Conservation (phyloP, 345 rosid genomes). For the Salix caprea region DNA sequence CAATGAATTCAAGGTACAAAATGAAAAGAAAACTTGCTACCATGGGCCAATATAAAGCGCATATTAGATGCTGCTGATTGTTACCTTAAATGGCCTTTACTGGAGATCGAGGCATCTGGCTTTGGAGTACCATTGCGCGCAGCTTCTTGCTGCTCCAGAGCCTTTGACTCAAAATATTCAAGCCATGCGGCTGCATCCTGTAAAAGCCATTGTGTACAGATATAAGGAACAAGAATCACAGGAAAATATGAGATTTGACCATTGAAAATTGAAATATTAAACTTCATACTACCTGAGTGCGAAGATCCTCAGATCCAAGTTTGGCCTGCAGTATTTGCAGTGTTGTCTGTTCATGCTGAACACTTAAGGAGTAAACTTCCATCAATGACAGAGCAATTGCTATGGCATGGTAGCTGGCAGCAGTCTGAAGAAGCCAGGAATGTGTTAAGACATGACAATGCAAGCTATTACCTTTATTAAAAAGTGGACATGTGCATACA, state of each 20-base stretch:
- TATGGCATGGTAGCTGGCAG: slow-evolving; percentile 40
- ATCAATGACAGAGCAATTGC: slow-evolving; percentile 37
- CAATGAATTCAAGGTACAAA: background rate
- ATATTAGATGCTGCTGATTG: background rate
- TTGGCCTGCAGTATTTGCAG: slow-evolving; percentile 33
- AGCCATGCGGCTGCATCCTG: slow-evolving; percentile 41
- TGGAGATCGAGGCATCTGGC: slow-evolving; percentile 36
- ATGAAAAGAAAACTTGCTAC: background rate
- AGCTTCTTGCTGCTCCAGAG: slow-evolving; percentile 37
- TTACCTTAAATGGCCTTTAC: slow-evolving; percentile 38
- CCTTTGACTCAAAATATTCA: slow-evolving; percentile 36
- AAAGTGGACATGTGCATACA: background rate
- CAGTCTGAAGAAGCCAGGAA: slow-evolving; percentile 29
- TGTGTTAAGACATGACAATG: background rate
- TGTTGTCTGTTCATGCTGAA: slow-evolving; percentile 36
- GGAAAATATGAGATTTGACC: slow-evolving; percentile 1
- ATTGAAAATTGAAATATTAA: slow-evolving; percentile 5
- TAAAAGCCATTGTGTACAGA: background rate
- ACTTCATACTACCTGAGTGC: slow-evolving; percentile 26
- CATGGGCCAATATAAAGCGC: background rate
- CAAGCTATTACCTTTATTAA: background rate
- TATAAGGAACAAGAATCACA: background rate
- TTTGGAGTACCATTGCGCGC: slow-evolving; percentile 35
- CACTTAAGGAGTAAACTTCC: slow-evolving; percentile 38
- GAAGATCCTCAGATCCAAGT: slow-evolving; percentile 36